Conservation (phyloP, 129 eudicot species). For the Logfia minima region DNA sequence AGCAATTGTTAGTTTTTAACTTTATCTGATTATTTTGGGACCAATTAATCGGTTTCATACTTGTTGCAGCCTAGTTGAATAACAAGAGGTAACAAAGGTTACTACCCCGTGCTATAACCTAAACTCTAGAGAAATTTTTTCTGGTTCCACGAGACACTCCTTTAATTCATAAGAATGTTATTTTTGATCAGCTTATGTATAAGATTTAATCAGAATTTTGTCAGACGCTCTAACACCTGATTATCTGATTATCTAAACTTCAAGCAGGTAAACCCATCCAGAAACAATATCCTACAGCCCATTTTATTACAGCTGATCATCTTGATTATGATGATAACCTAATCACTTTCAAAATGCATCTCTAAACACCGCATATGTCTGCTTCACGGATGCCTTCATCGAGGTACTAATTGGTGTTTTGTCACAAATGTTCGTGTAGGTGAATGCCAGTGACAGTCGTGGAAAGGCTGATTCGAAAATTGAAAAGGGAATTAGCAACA, state of each 20-base stretch:
- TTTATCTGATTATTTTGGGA: background rate
- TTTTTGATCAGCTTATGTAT: too few relatives aligned
- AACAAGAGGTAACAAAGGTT: background rate
- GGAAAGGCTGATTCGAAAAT: slow-evolving; percentile 93
- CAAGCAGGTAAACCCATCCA: background rate
- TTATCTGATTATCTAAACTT: background rate
- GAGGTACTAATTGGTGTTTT: slow-evolving; percentile 1
- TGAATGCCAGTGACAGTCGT: slow-evolving; percentile 96
- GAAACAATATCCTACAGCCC: background rate
- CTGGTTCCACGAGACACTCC: background rate
- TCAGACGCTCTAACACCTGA: background rate
- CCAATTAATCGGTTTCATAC: background rate
- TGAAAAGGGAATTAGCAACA: slow-evolving; percentile 88
- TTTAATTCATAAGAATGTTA: background rate
- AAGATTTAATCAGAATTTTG: too few relatives aligned
- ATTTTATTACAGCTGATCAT: background rate
- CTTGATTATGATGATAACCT: background rate
- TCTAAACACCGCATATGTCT: background rate
- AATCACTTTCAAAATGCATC: background rate
- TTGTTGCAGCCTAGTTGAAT: background rate
- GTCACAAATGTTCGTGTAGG: slow-evolving; percentile 42
- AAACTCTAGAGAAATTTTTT: background rate
- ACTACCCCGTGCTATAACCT: background rate
- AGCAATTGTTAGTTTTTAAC: background rate
- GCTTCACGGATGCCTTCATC: background rate